Conservation (phyloP, 192 early-diverging fungal species). For the Coemansia sp. region DNA sequence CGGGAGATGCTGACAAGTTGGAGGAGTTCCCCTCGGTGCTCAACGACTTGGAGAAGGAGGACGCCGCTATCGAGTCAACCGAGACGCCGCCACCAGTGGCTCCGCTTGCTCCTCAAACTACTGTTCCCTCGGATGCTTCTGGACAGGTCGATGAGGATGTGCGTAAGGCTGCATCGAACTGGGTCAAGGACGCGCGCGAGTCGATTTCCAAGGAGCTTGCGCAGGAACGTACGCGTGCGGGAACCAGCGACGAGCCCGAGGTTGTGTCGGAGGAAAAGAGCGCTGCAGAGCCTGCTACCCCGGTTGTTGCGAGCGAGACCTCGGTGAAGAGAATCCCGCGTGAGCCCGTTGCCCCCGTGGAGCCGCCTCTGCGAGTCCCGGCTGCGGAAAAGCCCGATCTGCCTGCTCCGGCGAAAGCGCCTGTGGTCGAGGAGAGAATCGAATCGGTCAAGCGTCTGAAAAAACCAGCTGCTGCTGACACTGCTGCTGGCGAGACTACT, state of each 20-base stretch:
- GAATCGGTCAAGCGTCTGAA: constrained; percentile 16
- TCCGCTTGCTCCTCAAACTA: constrained; percentile 1
- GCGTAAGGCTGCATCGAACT: constrained; percentile 46
- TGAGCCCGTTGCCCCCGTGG: neutral
- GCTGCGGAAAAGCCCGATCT: constrained; percentile 8
- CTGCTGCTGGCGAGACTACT: neutral
- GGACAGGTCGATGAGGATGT: constrained; percentile 32
- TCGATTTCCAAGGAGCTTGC: constrained; percentile 53
- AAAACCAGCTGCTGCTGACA: constrained; percentile 14
- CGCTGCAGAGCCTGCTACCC: neutral
- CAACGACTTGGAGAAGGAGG: constrained; percentile 19
- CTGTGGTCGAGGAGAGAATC: constrained; percentile 4
- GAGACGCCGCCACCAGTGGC: neutral
- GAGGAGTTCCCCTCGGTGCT: constrained; percentile 40
- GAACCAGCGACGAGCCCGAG: neutral
- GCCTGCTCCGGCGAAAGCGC: neutral
- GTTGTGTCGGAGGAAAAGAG: neutral
- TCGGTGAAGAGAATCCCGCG: neutral
- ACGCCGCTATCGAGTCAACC: neutral
- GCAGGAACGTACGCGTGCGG: constrained; percentile 41
- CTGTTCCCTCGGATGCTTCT: neutral
- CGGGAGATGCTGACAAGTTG: constrained; percentile 18
- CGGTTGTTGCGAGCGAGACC: neutral
- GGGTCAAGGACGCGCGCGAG: constrained; percentile 52
- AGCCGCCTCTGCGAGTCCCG: neutral